Conservation (phyloP, 2,329 filamentous ascomycete genomes). For the Scedosporium dehoogii region DNA sequence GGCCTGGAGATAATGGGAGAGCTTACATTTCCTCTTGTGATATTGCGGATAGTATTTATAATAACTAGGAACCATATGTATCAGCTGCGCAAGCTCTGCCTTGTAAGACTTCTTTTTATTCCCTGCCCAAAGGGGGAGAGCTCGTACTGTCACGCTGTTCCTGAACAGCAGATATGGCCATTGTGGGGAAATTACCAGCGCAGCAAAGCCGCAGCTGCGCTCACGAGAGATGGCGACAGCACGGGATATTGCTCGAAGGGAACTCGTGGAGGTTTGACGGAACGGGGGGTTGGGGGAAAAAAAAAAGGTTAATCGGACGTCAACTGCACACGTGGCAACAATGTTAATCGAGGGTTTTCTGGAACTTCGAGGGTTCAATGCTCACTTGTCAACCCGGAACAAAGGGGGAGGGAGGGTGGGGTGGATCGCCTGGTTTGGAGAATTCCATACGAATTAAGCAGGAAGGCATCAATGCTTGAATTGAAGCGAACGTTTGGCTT, state of each 20-base stretch:
- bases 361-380: not conserved
- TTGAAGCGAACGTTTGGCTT: constrained; percentile 8
- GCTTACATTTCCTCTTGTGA: constrained; percentile 72
- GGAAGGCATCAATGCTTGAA: not conserved
- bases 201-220: constrained; percentile 3
- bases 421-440: too few species aligned
- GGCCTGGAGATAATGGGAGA: not conserved
- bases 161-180: constrained; percentile 78
- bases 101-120: not conserved
- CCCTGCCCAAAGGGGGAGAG: not conserved
- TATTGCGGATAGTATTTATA: constrained; percentile 62
- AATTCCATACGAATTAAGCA: too few species aligned
- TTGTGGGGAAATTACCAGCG: constrained; percentile 36
- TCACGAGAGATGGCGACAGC: not conserved
- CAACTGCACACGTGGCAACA: not conserved
- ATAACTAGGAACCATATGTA: constrained; percentile 43
- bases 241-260: not conserved
- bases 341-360: not conserved
- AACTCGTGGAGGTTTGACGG: not conserved
- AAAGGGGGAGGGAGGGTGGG: not conserved
- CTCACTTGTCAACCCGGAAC: too few species aligned
- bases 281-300: not conserved
- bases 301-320: not conserved
- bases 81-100: constrained; percentile 5
- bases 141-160: constrained; percentile 53